Base-by-base conservation (phyloP, 2,329 filamentous ascomycete species). In the Thielaviopsis musarum region DNA sequence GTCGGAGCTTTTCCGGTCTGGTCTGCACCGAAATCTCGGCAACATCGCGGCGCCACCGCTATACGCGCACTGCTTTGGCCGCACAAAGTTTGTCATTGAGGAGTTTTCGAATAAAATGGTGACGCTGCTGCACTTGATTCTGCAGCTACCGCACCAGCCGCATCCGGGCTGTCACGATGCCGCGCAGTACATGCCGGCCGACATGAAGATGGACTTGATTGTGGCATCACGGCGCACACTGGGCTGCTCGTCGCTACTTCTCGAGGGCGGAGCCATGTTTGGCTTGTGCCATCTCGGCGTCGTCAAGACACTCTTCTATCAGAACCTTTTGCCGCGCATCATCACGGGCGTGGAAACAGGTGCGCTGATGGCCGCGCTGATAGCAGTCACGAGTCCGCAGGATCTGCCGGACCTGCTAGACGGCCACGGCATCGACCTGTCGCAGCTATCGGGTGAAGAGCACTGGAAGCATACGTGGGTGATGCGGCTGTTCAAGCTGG, bases 301-400 rank as follows among this genome's bases (percentile, higher is more conserved):
- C 5, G 87, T 95, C 48, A 95, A 91, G 68, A 90, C 90, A 1
- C 74, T 96, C 49, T 88, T 91, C 70, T 72, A 90, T 41, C 81
- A 87, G 28, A 88, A 88, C 0, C 73, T 96, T 17, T 75, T 96
- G 53, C 91, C 93, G 3, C 81, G 89, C 52, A 95, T 96, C 65
- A 91, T 97, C 65, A 89, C 89, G 0, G 91, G 91, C 9, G 95
- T 89, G 1, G 91, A 87, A 3, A 95, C 89, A 0, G 91, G 91
- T 15, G 91, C 91, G 9, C 74, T 96, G 66, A 91, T 95, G 64
- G 91, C 90, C 1, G 89, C 90, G 13, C 74, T 96, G 28, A 88
- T 97, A 1, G 87, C 88, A 5, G 86, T 93, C 19, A 90, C 93
- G 69, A 90, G 87, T 0, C 86, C 93, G 65, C 87, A 90, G 57